These are phyloP conservation scores for Pseudoneurospora amorphoporcata DNA, from an alignment of 495 filamentous ascomycete genomes.

Conservation along the genomic window DNA sequence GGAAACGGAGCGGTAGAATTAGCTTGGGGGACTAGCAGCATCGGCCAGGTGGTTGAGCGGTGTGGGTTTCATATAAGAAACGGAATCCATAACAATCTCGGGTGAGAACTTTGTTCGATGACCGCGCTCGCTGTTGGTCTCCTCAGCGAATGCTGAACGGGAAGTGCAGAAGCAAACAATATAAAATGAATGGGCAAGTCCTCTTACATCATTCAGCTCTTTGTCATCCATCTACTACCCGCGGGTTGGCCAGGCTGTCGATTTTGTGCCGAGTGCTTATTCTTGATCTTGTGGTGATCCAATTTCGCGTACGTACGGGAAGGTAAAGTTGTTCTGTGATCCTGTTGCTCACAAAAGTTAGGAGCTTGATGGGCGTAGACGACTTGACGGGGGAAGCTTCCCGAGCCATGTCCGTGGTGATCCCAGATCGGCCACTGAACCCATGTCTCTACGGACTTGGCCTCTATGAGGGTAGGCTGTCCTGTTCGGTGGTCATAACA, in stretches of 20 bases:
- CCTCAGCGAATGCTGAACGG: not conserved
- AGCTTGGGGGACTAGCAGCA: not conserved
- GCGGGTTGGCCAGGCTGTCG: not conserved
- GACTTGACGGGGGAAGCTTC: not conserved
- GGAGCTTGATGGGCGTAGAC: not conserved
- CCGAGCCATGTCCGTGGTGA: not conserved
- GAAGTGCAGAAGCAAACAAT: not conserved
- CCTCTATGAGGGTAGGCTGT: not conserved
- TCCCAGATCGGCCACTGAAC: not conserved
- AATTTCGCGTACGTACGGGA: not conserved
- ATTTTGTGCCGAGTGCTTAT: not conserved
- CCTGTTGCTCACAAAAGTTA: not conserved
- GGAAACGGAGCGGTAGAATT: not conserved
- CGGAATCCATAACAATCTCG: not conserved
- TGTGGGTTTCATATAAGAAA: not conserved
- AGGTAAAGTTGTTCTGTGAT: not conserved
- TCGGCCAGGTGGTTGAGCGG: not conserved
- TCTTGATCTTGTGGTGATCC: not conserved
- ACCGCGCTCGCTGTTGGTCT: not conserved
- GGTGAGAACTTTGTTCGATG: not conserved
- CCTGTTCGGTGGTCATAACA: not conserved
- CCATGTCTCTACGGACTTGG: not conserved
- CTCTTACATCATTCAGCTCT: not conserved
- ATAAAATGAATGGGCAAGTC: not conserved
- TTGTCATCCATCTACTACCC: not conserved